Evolutionary conservation across 2,329 filamentous ascomycete genomes (phyloP).

Genomic region (Apiospora saccharicola): DNA sequence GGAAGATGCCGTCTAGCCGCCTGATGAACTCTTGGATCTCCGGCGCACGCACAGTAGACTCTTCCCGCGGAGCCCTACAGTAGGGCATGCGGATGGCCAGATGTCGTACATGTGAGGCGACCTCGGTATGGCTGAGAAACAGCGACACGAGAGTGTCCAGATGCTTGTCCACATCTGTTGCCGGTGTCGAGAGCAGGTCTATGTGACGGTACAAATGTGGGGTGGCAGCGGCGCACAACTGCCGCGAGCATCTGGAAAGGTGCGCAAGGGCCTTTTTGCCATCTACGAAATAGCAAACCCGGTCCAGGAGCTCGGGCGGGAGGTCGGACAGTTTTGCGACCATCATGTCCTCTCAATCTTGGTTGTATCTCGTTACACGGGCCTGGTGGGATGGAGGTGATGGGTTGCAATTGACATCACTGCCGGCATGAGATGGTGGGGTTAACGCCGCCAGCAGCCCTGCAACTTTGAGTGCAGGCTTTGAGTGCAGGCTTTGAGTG

Average conservation of each 20-base stretch:
- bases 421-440: slow-evolving; percentile 18
- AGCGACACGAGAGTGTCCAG: slow-evolving; percentile 17
- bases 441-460: not conserved
- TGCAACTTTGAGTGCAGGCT: not conserved
- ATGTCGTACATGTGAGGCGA: slow-evolving; percentile 22
- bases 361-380: not conserved
- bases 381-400: not conserved
- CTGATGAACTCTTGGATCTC: slow-evolving; percentile 16
- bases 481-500: not conserved
- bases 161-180: not conserved
- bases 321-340: slow-evolving; percentile 17
- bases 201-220: slow-evolving; percentile 26
- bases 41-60: not conserved
- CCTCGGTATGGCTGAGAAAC: slow-evolving; percentile 23
- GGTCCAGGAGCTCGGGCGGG: slow-evolving; percentile 27
- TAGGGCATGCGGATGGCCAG: slow-evolving; percentile 24
- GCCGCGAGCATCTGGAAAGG: slow-evolving; percentile 23
- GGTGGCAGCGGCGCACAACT: slow-evolving; percentile 25
- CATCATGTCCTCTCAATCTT: not conserved
- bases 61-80: not conserved
- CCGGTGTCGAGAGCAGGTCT: slow-evolving; percentile 22
- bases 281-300: slow-evolving; percentile 25
- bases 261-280: slow-evolving; percentile 1
- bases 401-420: slow-evolving; percentile 8
- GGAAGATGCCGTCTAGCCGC: slow-evolving; percentile 8